Conservation (phyloP, 345 rosid genomes). For the Odontarrhena argentea region DNA sequence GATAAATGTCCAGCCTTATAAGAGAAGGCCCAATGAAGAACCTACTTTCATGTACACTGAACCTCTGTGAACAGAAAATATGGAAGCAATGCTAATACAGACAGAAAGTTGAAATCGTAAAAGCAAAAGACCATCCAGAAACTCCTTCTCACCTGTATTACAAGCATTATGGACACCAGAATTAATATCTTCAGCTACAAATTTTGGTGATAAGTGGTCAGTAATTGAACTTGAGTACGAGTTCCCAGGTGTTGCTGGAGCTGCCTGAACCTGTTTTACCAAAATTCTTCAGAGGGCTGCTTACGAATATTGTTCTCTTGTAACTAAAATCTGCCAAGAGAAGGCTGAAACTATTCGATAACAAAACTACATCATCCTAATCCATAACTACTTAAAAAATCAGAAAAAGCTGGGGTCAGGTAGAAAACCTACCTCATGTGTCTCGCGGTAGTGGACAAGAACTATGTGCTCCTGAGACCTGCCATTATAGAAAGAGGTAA, state of each 20-base stretch:
- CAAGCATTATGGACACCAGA: slow-evolving; percentile 57
- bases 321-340: slow-evolving; percentile 21
- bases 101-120: background rate
- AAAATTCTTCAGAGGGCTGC: slow-evolving; percentile 29
- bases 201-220: slow-evolving; percentile 63
- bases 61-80: background rate
- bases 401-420: slow-evolving; percentile 24
- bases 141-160: slow-evolving; percentile 45
- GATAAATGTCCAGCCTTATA: slow-evolving; percentile 6
- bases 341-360: slow-evolving; percentile 27
- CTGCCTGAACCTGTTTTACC: slow-evolving; percentile 57
- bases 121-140: slow-evolving; percentile 38
- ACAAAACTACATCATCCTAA: slow-evolving; percentile 15
- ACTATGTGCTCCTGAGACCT: slow-evolving; percentile 93
- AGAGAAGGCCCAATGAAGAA: slow-evolving; percentile 9
- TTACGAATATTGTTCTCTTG: slow-evolving; percentile 15
- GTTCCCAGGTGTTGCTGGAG: slow-evolving; percentile 81
- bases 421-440: slow-evolving; percentile 73
- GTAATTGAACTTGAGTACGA: slow-evolving; percentile 70
- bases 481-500: slow-evolving; percentile 16
- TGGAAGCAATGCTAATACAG: slow-evolving; percentile 3
- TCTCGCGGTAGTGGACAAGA: slow-evolving; percentile 98
- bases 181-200: slow-evolving; percentile 64
- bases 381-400: slow-evolving; percentile 3
- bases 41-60: background rate